A percentile compares a stretch with the other conserved stretches of the same genome.
These are phyloP conservation scores for Kodamaea derodonti DNA, from an alignment of 1,139 yeast species.

Conservation along the genomic window DNA sequence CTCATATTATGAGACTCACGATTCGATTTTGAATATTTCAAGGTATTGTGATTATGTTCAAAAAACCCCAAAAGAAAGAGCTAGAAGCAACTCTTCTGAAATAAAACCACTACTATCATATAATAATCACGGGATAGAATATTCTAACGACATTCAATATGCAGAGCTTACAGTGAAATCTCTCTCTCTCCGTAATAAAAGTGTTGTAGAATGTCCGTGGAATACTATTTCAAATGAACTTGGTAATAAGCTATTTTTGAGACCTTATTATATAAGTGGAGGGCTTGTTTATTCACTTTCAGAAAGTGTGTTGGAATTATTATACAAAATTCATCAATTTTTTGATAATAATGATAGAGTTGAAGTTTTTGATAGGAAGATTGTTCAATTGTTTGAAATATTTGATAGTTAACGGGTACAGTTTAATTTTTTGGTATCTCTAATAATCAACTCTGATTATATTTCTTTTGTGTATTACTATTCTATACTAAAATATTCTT, in stretches of 20 bases:
- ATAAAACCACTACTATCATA: slow-evolving; percentile 6
- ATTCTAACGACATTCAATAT: background rate
- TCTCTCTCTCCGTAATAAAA: slow-evolving; percentile 3
- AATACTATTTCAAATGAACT: slow-evolving; percentile 5
- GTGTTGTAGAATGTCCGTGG: slow-evolving; percentile 4
- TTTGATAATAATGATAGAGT: slow-evolving; percentile 5
- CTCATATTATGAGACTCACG: slow-evolving; percentile 2
- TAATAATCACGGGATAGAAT: background rate
- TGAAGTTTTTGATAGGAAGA: slow-evolving; percentile 6
- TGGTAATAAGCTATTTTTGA: slow-evolving; percentile 9
- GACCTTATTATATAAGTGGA: slow-evolving; percentile 7
- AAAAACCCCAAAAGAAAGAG: slow-evolving; percentile 6
- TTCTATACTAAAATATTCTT: too few species aligned
- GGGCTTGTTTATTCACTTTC: slow-evolving; percentile 9
- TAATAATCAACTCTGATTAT: too few species aligned
- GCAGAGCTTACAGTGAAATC: slow-evolving; percentile 7
- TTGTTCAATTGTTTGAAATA: slow-evolving; percentile 7
- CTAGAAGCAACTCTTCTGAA: slow-evolving; percentile 5
- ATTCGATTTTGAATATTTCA: slow-evolving; percentile 2
- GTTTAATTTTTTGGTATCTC: background rate
- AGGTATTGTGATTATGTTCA: slow-evolving; percentile 1
- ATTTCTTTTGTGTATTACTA: too few species aligned
- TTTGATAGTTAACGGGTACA: slow-evolving; percentile 5
- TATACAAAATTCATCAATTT: slow-evolving; percentile 4
- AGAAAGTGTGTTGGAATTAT: slow-evolving; percentile 5